Evolutionary conservation across 352 stramenopile species (phyloP).

Genomic region (Thraustochytrium sp.): DNA sequence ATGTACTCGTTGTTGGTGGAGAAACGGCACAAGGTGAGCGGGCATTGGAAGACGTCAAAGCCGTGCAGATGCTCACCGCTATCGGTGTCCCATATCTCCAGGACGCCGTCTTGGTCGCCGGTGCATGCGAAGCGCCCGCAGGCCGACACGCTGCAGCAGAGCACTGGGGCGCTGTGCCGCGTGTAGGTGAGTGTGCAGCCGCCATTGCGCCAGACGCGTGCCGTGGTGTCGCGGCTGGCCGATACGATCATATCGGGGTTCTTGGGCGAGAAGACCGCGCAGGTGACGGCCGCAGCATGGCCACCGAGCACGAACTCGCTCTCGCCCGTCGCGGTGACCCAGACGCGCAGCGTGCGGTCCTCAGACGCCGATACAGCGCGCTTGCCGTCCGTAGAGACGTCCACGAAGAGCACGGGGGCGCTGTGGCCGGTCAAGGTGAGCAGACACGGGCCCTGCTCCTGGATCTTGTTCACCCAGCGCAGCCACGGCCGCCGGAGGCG

Average conservation of each 20-base stretch:
- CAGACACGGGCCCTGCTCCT: constrained; percentile 18
- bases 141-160: constrained; percentile 8
- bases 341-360: constrained; percentile 37
- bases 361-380: constrained; percentile 16
- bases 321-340: constrained; percentile 20
- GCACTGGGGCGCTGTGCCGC: not conserved
- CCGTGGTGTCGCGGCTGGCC: not conserved
- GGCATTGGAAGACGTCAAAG: not conserved
- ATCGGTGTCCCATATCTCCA: constrained; percentile 34
- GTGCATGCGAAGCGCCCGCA: not conserved
- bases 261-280: not conserved
- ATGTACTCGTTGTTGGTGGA: constrained; percentile 37
- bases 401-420: not conserved
- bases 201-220: constrained; percentile 14
- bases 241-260: constrained; percentile 19
- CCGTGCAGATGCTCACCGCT: not conserved
- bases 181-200: not conserved
- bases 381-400: constrained; percentile 25
- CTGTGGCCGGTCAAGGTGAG: constrained; percentile 15
- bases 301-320: not conserved
- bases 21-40: constrained; percentile 7
- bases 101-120: not conserved
- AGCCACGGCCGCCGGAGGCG: not conserved
- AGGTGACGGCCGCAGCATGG: constrained; percentile 15
- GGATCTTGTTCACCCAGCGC: constrained; percentile 29